Percentiles rank a stretch among this genome's conserved stretches.
These are phyloP conservation scores for Saksenaea vasiformis DNA, from an alignment of 371 early-diverging fungal species.

Conservation along the genomic window DNA sequence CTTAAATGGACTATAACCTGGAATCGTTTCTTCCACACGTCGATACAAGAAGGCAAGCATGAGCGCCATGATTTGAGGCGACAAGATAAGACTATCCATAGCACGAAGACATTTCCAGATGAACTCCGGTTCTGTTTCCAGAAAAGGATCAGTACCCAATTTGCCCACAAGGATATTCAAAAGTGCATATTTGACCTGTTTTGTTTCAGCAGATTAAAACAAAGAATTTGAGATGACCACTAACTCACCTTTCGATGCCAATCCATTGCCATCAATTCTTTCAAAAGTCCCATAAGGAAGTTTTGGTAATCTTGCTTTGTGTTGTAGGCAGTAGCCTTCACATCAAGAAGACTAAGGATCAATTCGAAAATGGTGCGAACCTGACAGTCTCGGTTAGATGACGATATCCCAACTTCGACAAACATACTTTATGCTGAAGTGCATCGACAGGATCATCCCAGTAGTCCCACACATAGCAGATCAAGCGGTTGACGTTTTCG, in stretches of 20 bases:
- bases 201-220: not conserved
- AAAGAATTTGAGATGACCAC: not conserved
- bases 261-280: slow-evolving; percentile 55
- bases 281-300: slow-evolving; percentile 43
- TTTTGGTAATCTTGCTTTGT: slow-evolving; percentile 32
- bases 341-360: slow-evolving; percentile 54
- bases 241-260: slow-evolving; percentile 55
- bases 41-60: slow-evolving; percentile 35
- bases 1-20: slow-evolving; percentile 30
- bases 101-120: slow-evolving; percentile 60
- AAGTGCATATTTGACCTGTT: slow-evolving; percentile 71
- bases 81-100: slow-evolving; percentile 65
- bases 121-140: slow-evolving; percentile 56
- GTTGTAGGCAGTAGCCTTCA: slow-evolving; percentile 33
- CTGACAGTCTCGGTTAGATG: slow-evolving; percentile 7
- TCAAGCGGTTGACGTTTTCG: slow-evolving; percentile 51
- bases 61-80: slow-evolving; percentile 62
- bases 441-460: slow-evolving; percentile 87
- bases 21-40: slow-evolving; percentile 40
- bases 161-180: slow-evolving; percentile 65
- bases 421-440: slow-evolving; percentile 65
- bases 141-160: slow-evolving; percentile 54
- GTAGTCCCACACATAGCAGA: slow-evolving; percentile 73
- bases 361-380: slow-evolving; percentile 67
- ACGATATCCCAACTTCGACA: not conserved